These are phyloP conservation scores for Leccinellum rugosiceps DNA, from an alignment of 768 basidiomycete species.

Conservation along the genomic window DNA sequence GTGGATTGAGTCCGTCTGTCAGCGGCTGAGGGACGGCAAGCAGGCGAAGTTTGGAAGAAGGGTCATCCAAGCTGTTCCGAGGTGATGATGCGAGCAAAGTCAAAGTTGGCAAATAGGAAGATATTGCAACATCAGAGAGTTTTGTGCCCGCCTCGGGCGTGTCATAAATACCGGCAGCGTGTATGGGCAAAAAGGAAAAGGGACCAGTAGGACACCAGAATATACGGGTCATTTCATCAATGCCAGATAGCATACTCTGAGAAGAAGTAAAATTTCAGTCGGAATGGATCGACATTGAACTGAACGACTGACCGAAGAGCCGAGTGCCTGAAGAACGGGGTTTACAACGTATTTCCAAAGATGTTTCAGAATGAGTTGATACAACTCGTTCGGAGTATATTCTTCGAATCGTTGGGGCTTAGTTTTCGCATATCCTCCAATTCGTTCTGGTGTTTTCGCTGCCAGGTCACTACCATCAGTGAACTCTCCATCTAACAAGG, in stretches of 20 bases:
- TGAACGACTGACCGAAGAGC: neutral
- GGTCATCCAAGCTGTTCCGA: neutral
- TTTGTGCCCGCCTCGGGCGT: neutral
- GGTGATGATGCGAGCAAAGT: neutral
- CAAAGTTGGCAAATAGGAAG: neutral
- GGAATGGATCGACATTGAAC: neutral
- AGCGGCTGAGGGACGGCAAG: neutral
- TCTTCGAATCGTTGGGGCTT: neutral
- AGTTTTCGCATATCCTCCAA: too few species aligned
- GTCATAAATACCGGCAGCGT: neutral
- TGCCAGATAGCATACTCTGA: neutral
- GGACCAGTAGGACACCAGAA: neutral
- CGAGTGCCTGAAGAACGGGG: neutral
- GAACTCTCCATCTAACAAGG: neutral
- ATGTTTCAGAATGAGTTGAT: neutral
- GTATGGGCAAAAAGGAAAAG: neutral
- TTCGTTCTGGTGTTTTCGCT: too few species aligned
- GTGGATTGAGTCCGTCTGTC: neutral
- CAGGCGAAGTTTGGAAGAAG: neutral
- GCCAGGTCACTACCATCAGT: neutral
- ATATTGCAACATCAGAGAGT: neutral
- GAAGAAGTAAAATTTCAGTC: neutral
- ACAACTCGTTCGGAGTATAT: neutral
- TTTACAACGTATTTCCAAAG: neutral
- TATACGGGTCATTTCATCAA: neutral